Evolutionary conservation across 352 stramenopile genomes (phyloP), one percentile per base, ranked within the genome.

Genomic region (Phytophthora podocarpi): DNA sequence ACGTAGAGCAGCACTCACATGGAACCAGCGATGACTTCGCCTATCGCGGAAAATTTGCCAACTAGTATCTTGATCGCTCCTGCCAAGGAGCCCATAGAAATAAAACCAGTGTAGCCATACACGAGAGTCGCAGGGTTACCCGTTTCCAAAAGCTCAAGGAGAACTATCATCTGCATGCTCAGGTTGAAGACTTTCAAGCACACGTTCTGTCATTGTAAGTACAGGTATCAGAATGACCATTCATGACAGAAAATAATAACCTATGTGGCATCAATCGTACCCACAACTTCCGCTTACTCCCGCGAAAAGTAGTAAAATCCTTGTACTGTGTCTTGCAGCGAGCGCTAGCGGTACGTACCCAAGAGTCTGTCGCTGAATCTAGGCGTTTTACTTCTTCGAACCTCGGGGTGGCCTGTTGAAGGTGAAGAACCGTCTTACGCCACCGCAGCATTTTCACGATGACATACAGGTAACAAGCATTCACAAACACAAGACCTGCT

Each of bases 101-200:
- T 41, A 24, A 76, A 50, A 12, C 34, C 42, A 6, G 67, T 57
- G 15, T 70, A 76, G 6, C 30, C 27, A 10, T 63, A 58, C 7
- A 67, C 47, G 12, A 76, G 21, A 10, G 35, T 18, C 4, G 16
- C 34, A 3, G 63, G 58, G 10, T 20, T 65, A 0, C 67, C 67
- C 10, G 11, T 49, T 13, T 66, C 42, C 9, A 72, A 41, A 4
- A 76, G 32, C 10, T 60, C 26, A 15, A 59, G 23, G 16, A 76
- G 42, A 1, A 70, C 24, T 1, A 42, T 62, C 35, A 52, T 60
- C 42, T 76, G 56, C 40, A 76, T 59, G 5, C 12, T 47, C 13
- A 76, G 49, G 15, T 76, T 69, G 13, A 69, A 53, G 2, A 63
- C 6, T 48, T 68, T 68, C 43, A 58, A 57, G 28, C 27, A 54